A percentile compares a stretch with the other conserved stretches of the same genome.
Evolutionary conservation across 495 filamentous ascomycete species (phyloP).

Genomic region (Neurospora sp.): DNA sequence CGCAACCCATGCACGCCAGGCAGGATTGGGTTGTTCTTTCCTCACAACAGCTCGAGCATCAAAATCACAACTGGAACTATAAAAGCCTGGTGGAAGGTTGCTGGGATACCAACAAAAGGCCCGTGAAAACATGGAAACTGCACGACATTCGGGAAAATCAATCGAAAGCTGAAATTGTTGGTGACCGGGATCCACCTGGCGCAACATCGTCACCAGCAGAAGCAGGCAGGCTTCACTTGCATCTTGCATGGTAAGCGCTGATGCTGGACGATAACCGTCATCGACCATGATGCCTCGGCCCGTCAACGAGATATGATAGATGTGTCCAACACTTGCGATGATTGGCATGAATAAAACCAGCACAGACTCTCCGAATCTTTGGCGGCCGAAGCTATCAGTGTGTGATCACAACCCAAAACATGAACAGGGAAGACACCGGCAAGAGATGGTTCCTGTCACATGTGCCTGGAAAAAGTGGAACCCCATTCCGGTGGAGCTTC

Average conservation of each 20-base stretch:
- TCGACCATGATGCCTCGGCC: background rate
- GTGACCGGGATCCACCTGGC: background rate
- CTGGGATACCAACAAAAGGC: background rate
- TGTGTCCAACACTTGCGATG: background rate
- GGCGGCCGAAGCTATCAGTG: background rate
- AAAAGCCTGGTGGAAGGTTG: background rate
- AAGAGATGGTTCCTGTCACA: background rate
- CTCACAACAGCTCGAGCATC: background rate
- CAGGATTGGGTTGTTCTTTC: background rate
- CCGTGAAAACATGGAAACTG: background rate
- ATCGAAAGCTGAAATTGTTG: background rate
- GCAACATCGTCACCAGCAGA: background rate
- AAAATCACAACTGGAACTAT: background rate
- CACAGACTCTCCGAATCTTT: background rate
- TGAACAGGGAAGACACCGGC: background rate
- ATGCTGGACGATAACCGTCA: background rate
- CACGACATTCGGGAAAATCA: background rate
- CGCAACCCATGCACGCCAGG: background rate
- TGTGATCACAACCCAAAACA: background rate
- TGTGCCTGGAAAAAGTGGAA: background rate
- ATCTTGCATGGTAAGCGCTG: background rate
- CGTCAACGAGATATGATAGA: background rate
- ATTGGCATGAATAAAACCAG: background rate
- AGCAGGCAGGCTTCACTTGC: background rate
- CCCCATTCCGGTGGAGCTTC: background rate